Evolutionary conservation across 352 stramenopile genomes (phyloP).

Genomic region (Phytopythium ostracodes): DNA sequence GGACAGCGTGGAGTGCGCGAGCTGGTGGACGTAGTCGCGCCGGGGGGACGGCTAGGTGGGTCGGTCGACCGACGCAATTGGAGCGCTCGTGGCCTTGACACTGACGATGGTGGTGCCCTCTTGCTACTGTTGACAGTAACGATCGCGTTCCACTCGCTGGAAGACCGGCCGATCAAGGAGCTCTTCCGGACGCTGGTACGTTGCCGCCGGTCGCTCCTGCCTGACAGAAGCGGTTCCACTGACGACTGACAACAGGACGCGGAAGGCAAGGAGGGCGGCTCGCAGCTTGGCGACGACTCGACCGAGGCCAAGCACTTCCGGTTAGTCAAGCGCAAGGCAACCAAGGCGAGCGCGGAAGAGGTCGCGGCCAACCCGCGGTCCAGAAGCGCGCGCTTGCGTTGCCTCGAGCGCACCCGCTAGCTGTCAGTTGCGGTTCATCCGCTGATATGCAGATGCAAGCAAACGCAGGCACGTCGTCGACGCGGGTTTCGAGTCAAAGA

Average conservation of each 20-base stretch:
- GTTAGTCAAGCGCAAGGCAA: constrained; percentile 58
- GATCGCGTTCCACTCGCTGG: constrained; percentile 83
- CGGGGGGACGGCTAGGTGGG: constrained; percentile 50
- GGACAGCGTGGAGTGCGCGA: constrained; percentile 38
- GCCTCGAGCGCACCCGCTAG: constrained; percentile 56
- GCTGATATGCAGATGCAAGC: too few relatives aligned
- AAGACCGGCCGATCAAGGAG: constrained; percentile 78
- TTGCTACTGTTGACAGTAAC: constrained; percentile 30
- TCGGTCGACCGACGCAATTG: neutral
- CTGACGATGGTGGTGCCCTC: constrained; percentile 42
- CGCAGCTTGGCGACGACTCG: constrained; percentile 17
- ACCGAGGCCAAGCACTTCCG: constrained; percentile 48
- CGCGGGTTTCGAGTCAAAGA: neutral
- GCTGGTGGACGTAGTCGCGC: constrained; percentile 50
- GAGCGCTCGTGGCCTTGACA: constrained; percentile 9
- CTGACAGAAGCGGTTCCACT: neutral
- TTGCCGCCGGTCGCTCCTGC: neutral
- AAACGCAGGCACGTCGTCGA: too few relatives aligned
- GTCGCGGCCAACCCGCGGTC: constrained; percentile 60
- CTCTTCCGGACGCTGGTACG: constrained; percentile 64
- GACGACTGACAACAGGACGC: constrained; percentile 24
- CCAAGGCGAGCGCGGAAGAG: constrained; percentile 63
- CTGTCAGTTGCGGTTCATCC: too few relatives aligned
- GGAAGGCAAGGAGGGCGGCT: constrained; percentile 18
- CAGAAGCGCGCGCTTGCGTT: constrained; percentile 68